Percentiles rank a stretch among this genome's conserved stretches.
These are phyloP conservation scores for Sphaerulina populicola DNA, from an alignment of 2,329 filamentous ascomycete species.

Conservation along the genomic window DNA sequence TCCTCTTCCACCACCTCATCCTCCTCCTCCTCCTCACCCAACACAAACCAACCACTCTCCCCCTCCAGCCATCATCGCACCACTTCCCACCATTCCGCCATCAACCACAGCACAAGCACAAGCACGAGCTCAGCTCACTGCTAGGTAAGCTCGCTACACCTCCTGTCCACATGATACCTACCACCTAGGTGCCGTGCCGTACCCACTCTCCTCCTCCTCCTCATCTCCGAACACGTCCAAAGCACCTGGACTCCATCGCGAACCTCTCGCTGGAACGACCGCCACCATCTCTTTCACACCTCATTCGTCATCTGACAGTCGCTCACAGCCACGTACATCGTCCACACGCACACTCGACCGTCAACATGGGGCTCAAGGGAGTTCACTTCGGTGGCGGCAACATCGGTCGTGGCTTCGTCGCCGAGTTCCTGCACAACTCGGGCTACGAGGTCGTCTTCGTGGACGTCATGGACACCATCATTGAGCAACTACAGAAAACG, in stretches of 20 bases:
- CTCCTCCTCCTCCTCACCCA: too few relatives aligned
- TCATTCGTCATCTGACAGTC: neutral
- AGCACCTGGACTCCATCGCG: neutral
- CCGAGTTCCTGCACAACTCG: constrained; percentile 86
- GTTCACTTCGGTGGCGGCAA: constrained; percentile 48
- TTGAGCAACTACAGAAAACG: constrained; percentile 66
- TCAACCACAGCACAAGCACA: neutral
- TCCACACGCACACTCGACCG: constrained; percentile 16
- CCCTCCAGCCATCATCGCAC: neutral
- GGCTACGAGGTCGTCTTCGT: constrained; percentile 95
- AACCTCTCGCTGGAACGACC: neutral
- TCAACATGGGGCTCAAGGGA: constrained; percentile 38
- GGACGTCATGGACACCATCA: constrained; percentile 79
- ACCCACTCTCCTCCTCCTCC: neutral
- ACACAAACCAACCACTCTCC: too few relatives aligned
- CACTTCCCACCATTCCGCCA: constrained; percentile 1
- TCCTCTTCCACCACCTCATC: too few relatives aligned
- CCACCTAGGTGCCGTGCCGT: too few relatives aligned
- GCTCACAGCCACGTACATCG: constrained; percentile 1
- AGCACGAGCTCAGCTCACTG: constrained; percentile 1
- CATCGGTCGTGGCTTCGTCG: constrained; percentile 62
- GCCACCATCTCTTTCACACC: neutral
- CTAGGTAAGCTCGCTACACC: neutral
- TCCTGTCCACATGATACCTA: neutral
- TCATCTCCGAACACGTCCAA: neutral